phyloP scores from a whole-genome alignment of 31 red algal species.

The Asparagopsis taxiformis region DNA sequence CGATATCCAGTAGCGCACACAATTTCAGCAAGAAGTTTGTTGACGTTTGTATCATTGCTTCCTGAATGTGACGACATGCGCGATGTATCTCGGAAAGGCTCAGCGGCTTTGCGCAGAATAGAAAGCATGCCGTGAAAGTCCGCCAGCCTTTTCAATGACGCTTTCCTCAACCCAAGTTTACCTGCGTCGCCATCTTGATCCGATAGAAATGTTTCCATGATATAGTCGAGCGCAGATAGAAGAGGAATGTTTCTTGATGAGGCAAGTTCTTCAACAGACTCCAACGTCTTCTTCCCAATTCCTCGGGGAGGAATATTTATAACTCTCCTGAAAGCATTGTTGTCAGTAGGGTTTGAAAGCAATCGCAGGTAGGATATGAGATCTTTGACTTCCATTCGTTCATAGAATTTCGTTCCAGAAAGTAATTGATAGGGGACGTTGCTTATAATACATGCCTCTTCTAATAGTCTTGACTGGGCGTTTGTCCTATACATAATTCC shows the following conservation, averaged over 20 bases:
- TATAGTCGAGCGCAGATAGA: constrained; percentile 1
- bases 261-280: constrained; percentile 36
- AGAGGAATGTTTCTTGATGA: constrained; percentile 6
- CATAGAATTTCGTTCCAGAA: constrained; percentile 76
- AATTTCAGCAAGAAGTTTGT: constrained; percentile 16
- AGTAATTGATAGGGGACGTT: constrained; percentile 64
- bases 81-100: not conserved
- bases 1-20: constrained; percentile 17
- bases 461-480: constrained; percentile 63
- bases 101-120: constrained; percentile 17
- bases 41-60: constrained; percentile 5
- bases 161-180: constrained; percentile 19
- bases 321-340: constrained; percentile 53
- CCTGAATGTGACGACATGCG: not conserved
- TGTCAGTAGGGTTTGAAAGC: constrained; percentile 46
- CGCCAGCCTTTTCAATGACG: constrained; percentile 25
- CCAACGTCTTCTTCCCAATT: constrained; percentile 66
- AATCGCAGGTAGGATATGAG: constrained; percentile 65
- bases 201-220: constrained; percentile 11
- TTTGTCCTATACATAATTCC: constrained; percentile 89
- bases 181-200: constrained; percentile 7
- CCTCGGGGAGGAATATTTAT: constrained; percentile 74
- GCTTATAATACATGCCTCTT: constrained; percentile 48
- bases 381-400: constrained; percentile 80
- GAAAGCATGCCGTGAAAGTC: constrained; percentile 53